Percentiles rank a stretch among this genome's conserved stretches.
phyloP scores from a whole-genome alignment of 768 basidiomycete species.

The Arthromyces matolae region DNA sequence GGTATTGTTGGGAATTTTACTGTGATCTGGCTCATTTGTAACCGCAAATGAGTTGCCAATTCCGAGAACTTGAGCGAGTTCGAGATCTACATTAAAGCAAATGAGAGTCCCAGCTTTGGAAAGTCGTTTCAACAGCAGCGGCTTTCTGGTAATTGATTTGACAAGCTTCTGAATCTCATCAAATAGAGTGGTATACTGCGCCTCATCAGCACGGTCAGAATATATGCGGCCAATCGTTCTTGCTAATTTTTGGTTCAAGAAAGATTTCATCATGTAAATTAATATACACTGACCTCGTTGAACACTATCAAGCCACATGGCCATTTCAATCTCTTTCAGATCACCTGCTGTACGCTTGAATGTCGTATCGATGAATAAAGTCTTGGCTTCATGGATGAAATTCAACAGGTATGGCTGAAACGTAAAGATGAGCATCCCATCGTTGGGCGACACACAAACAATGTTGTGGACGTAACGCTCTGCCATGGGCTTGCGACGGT shows the following conservation, averaged over 20 bases:
- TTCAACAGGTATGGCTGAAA: constrained; percentile 5
- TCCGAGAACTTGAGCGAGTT: constrained; percentile 17
- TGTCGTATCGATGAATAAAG: constrained; percentile 15
- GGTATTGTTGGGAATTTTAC: constrained; percentile 9
- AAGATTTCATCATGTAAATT: neutral
- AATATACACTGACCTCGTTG: constrained; percentile 12
- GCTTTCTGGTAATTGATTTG: constrained; percentile 8
- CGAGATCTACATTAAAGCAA: constrained; percentile 15
- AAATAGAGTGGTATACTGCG: constrained; percentile 16
- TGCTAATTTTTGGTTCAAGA: constrained; percentile 6
- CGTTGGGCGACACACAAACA: constrained; percentile 1
- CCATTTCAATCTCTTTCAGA: constrained; percentile 20
- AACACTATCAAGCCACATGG: constrained; percentile 11
- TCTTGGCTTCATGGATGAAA: constrained; percentile 13
- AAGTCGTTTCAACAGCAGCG: constrained; percentile 15
- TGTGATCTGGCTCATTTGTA: constrained; percentile 18
- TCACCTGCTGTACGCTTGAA: constrained; percentile 11
- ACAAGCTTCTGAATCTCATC: constrained; percentile 17
- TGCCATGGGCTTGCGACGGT: constrained; percentile 25
- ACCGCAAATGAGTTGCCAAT: constrained; percentile 16
- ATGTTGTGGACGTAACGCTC: constrained; percentile 18
- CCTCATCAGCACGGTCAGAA: constrained; percentile 11
- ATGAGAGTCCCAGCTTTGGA: constrained; percentile 11
- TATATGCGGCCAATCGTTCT: constrained; percentile 16
- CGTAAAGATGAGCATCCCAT: constrained; percentile 22